A percentile compares a stretch with the other conserved stretches of the same genome.
phyloP scores from a whole-genome alignment of 495 filamentous ascomycete species.

The Cercophora sp. region DNA sequence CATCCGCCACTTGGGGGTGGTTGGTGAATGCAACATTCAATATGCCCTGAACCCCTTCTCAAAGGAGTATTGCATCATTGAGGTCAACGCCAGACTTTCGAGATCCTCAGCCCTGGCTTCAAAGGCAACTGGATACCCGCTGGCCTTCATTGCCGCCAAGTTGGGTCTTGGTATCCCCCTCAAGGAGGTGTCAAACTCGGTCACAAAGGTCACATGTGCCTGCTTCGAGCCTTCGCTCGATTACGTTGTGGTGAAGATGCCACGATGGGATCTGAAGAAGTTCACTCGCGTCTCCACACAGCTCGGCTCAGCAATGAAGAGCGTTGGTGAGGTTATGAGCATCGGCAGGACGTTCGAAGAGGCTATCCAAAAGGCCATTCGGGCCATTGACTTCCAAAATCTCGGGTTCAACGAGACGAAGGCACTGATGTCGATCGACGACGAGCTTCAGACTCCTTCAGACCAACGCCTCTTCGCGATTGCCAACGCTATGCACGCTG shows the following conservation, averaged over 20 bases:
- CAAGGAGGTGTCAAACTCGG: constrained; percentile 93
- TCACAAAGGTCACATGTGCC: constrained; percentile 92
- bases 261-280: constrained; percentile 97
- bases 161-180: constrained; percentile 89
- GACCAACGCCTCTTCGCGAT: constrained; percentile 97
- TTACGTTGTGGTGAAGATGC: constrained; percentile 99
- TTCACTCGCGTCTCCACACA: constrained; percentile 94
- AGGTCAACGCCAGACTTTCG: constrained; percentile 96
- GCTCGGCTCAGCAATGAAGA: constrained; percentile 98
- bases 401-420: constrained; percentile 88
- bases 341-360: constrained; percentile 97
- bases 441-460: constrained; percentile 93
- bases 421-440: constrained; percentile 92
- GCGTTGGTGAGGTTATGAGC: constrained; percentile 97
- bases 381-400: constrained; percentile 91
- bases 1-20: constrained; percentile 92
- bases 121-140: constrained; percentile 93
- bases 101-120: constrained; percentile 92
- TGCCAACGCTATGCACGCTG: constrained; percentile 92
- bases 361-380: constrained; percentile 96
- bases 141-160: constrained; percentile 96
- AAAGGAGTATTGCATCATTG: constrained; percentile 96
- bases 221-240: constrained; percentile 99
- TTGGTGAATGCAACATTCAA: constrained; percentile 98
- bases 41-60: constrained; percentile 97